Base-by-base conservation (phyloP, 169 alveolate genomes). In the Cyclospora cayetanensis region DNA sequence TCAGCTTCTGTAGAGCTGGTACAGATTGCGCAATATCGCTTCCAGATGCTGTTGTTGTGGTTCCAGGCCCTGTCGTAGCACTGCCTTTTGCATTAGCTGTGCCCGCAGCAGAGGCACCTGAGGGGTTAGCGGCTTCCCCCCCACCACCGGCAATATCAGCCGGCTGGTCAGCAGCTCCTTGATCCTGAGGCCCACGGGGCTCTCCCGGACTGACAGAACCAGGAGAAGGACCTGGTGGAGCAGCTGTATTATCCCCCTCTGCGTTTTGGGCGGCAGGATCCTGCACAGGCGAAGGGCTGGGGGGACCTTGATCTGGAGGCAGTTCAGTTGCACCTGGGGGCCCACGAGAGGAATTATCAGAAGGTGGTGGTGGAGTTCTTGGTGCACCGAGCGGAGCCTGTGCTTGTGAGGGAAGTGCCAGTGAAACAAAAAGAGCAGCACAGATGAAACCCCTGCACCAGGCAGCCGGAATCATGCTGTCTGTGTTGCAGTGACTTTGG, bases 1-100 rank as follows among this genome's bases (percentile, higher is more conserved):
- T 97, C 74, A 97, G 90, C 53, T 85, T 68, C 90, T 86, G 95
- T 95, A 94, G 95, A 65, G 92, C 34, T 20, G 92, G 95, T 22
- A 52, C 65, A 0, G 50, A 90, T 53, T 94, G 93, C 35, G 60
- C 93, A 37, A 25, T 12, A 31, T 1, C 34, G n/a, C 72, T n/a
- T 0, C 72, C 72, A 7, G 72, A 12, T 60, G 35, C 72, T 12
- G 35, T 31, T 60, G n/a, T 31, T n/a, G n/a, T 15, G n/a, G n/a
- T n/a, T n/a, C 7, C 37, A 29, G 70, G 15, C 72, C 27, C 60
- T n/a, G n/a, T n/a, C n/a, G n/a, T n/a, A n/a, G n/a, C 60, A 46
- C 60, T 46, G 15, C 15, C 72, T n/a, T 12, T 15, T 60, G 72
- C 72, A 15, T 12, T n/a, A 20, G 72, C 31, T 7, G 72, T 12